Conservation (phyloP, 2,329 filamentous ascomycete genomes). For the Massarina eburnea region DNA sequence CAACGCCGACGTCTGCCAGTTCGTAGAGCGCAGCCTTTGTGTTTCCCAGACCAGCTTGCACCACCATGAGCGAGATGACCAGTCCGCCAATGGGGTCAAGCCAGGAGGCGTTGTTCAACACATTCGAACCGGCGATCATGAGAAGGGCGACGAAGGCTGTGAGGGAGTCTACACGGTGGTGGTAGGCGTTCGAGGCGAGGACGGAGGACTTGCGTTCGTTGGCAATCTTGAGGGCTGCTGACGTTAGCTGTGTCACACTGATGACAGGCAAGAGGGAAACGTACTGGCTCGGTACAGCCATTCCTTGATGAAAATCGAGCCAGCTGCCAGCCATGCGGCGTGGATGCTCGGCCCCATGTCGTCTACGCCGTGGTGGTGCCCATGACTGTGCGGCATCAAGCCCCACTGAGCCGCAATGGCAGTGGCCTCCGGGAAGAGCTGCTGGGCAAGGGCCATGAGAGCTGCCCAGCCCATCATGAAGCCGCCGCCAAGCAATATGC, state of each 20-base stretch:
- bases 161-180: conserved; percentile 93
- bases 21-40: conserved; percentile 80
- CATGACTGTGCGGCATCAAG: conserved; percentile 58
- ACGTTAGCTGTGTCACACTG: conserved; percentile 20
- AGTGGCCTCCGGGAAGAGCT: conserved; percentile 52
- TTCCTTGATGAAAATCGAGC: conserved; percentile 90
- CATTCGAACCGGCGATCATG: conserved; percentile 86
- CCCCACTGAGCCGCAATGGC: conserved; percentile 47
- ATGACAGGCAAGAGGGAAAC: conserved; percentile 4
- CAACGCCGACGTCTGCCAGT: conserved; percentile 86
- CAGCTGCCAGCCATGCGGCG: conserved; percentile 89
- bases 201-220: conserved; percentile 93
- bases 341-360: conserved; percentile 79
- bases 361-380: conserved; percentile 62
- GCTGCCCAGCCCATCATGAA: conserved; percentile 81
- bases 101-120: conserved; percentile 84
- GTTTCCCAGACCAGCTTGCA: conserved; percentile 86
- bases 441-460: conserved; percentile 59
- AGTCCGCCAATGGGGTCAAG: conserved; percentile 92
- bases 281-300: conserved; percentile 85
- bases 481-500: conserved; percentile 85
- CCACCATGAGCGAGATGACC: conserved; percentile 89
- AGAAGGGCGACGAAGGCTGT: conserved; percentile 91
- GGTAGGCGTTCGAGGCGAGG: conserved; percentile 91
- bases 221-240: conserved; percentile 87